A percentile compares a stretch with the other conserved stretches of the same genome.
Evolutionary conservation across 169 alveolate species (phyloP).

Genomic region (Babesia divergens): DNA sequence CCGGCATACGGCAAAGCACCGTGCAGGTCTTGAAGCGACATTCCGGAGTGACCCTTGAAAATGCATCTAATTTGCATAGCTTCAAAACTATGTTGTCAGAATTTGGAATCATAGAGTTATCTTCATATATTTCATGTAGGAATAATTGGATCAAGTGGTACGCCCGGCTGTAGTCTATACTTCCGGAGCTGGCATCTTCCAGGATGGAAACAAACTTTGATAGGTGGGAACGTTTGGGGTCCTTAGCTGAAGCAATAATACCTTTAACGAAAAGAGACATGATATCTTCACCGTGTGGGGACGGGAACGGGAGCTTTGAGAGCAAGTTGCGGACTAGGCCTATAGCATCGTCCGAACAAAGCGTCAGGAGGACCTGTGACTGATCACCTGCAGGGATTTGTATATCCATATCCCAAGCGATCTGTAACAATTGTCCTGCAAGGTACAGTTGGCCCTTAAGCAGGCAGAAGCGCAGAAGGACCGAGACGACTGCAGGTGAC

Average conservation of each 20-base stretch:
- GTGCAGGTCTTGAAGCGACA: slow-evolving; percentile 3
- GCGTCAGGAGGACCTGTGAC: slow-evolving; percentile 30
- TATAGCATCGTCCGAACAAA: slow-evolving; percentile 16
- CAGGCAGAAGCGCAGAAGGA: slow-evolving; percentile 40
- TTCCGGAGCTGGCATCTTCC: neutral
- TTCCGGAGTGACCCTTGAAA: neutral
- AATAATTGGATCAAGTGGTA: neutral
- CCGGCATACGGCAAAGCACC: slow-evolving; percentile 10
- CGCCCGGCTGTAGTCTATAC: neutral
- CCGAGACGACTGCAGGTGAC: slow-evolving; percentile 5
- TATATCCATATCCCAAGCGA: slow-evolving; percentile 35
- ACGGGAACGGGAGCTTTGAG: slow-evolving; percentile 9
- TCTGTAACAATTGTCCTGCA: slow-evolving; percentile 45
- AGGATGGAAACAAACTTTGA: slow-evolving; percentile 2
- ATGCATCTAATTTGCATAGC: neutral
- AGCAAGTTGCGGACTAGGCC: slow-evolving; percentile 17
- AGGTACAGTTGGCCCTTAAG: slow-evolving; percentile 29
- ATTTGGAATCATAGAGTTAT: neutral
- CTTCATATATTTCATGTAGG: neutral
- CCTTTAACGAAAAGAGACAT: slow-evolving; percentile 18
- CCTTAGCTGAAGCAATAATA: neutral
- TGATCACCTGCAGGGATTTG: slow-evolving; percentile 10
- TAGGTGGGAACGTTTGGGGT: neutral
- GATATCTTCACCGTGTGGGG: slow-evolving; percentile 7
- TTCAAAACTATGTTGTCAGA: neutral